Evolutionary conservation across 2,329 filamentous ascomycete species (phyloP).

Genomic region (Dothidotthia symphoricarpi): DNA sequence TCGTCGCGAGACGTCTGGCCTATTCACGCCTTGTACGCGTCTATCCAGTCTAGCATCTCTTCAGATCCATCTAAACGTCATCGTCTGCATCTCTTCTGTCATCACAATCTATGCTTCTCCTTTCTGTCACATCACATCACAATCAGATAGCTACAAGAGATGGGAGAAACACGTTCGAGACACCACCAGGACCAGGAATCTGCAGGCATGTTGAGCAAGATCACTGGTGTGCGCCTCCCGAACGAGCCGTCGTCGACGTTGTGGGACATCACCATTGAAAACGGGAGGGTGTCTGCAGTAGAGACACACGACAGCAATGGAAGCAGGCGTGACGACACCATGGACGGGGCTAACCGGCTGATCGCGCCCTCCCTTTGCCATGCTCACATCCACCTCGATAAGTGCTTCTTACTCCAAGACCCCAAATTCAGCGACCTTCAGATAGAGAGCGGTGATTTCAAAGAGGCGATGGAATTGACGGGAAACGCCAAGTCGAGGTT

Average conservation of each 20-base stretch:
- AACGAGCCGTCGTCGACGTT: conserved; percentile 27
- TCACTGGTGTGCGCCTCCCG: conserved; percentile 38
- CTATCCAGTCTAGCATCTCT: conserved; percentile 6
- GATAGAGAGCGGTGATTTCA: conserved; percentile 61
- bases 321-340: conserved; percentile 21
- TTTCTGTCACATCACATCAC: conserved; percentile 17
- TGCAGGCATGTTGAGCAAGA: conserved; percentile 20
- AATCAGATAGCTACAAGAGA: not conserved
- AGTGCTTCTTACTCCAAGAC: conserved; percentile 60
- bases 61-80: conserved; percentile 13
- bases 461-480: conserved; percentile 62
- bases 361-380: conserved; percentile 63
- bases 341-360: conserved; percentile 46
- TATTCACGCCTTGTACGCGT: conserved; percentile 13
- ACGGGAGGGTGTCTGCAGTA: conserved; percentile 37
- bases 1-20: not conserved
- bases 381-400: conserved; percentile 71
- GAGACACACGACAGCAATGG: conserved; percentile 23
- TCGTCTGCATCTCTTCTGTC: conserved; percentile 5
- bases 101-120: conserved; percentile 24
- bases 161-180: too few species aligned
- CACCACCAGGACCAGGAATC: conserved; percentile 2
- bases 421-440: conserved; percentile 61
- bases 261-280: conserved; percentile 40
- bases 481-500: conserved; percentile 63